Conservation (phyloP, 768 basidiomycete genomes). For the Suillus variegatus region DNA sequence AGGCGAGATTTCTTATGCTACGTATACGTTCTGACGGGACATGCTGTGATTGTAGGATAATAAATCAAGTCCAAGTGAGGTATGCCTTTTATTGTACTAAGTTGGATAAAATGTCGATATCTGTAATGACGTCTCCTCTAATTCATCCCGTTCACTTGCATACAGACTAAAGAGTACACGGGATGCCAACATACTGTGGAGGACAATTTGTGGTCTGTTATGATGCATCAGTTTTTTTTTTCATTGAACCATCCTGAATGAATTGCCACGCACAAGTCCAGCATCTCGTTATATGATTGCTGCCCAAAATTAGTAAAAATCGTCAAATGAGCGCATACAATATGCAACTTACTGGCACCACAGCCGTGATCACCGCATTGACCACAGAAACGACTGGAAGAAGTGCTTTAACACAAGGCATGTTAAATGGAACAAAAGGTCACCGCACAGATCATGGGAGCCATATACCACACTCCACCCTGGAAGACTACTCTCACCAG, state of each 20-base stretch:
- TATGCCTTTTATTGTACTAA: background rate
- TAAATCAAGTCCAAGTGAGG: background rate
- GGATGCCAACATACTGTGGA: conserved; percentile 1
- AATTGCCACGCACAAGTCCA: background rate
- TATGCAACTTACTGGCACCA: background rate
- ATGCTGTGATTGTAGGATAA: background rate
- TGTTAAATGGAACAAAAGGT: background rate
- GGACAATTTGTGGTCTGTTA: background rate
- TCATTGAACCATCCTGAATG: background rate
- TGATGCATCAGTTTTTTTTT: background rate
- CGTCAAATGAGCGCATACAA: background rate
- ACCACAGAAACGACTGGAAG: background rate
- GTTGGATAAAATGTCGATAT: background rate
- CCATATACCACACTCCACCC: background rate
- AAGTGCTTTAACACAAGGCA: background rate
- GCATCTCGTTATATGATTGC: background rate
- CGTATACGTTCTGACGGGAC: background rate
- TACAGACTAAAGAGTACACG: background rate
- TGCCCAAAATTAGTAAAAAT: background rate
- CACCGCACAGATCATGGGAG: background rate
- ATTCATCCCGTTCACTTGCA: background rate
- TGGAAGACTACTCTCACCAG: background rate
- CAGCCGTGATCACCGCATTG: background rate
- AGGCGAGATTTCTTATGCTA: background rate
- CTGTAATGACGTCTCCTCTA: background rate